These are phyloP conservation scores for Amorphotheca resinae DNA, from an alignment of 495 filamentous ascomycete genomes.

Conservation along the genomic window DNA sequence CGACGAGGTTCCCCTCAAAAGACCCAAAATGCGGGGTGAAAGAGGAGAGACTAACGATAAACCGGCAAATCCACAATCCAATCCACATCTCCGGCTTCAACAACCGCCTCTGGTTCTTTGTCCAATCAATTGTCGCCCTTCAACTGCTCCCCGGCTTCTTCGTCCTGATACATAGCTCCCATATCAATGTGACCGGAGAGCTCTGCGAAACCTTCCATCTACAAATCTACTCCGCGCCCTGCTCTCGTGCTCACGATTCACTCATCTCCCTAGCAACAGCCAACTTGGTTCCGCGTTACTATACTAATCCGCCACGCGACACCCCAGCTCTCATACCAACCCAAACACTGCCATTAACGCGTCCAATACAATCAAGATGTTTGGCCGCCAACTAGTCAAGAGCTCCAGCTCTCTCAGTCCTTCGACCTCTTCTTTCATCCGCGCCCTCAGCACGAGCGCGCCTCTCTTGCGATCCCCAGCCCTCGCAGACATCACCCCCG, in stretches of 20 bases:
- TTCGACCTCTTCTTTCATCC: constrained; percentile 29
- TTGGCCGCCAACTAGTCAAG: constrained; percentile 28
- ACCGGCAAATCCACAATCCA: background rate
- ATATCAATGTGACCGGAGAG: background rate
- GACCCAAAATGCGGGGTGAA: constrained; percentile 18
- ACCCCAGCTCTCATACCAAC: constrained; percentile 11
- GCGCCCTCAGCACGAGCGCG: constrained; percentile 49
- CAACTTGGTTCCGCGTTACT: background rate
- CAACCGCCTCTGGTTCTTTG: constrained; percentile 3
- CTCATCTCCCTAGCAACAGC: background rate
- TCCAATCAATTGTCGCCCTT: background rate
- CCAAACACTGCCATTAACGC: constrained; percentile 3
- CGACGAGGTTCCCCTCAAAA: background rate
- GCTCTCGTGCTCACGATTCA: background rate
- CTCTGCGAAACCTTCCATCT: too few species aligned
- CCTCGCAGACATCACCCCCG: constrained; percentile 68
- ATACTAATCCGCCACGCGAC: background rate
- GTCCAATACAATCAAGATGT: constrained; percentile 21
- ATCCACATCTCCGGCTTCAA: background rate
- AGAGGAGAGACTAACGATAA: too few species aligned
- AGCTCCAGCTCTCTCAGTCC: constrained; percentile 27
- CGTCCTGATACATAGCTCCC: background rate
- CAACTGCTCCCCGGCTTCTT: background rate
- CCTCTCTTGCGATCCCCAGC: constrained; percentile 42
- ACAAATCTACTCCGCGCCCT: background rate